Base-by-base conservation (phyloP, 164 flowering plant genomes). In the Protea cynaroides region DNA sequence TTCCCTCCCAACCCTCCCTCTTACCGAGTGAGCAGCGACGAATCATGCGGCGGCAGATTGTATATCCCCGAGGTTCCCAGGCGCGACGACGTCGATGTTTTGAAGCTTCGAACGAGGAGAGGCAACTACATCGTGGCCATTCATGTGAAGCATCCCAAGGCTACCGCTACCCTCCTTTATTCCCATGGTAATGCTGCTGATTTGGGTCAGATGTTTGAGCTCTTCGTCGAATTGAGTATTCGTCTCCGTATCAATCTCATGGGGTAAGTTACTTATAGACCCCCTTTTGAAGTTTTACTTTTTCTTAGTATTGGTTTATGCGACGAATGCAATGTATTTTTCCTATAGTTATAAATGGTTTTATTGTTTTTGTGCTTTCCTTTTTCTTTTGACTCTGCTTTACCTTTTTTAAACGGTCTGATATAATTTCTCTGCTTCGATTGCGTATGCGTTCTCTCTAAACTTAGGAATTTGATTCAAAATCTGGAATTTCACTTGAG, bases 131-230 rank as follows among this genome's bases (percentile, higher is more conserved):
- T 90, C 69, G 86, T 88, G 12, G 88, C 92, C 22, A 72, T 90
- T 7, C 79, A 88, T 63, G 69, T 90, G 12, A 79, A 62, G 64
- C 79, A 88, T 54, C 90, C 85, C 1, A 83, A 70, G 56, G 90
- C 97, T 1, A 67, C 82, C 0, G 75, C 81, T 1, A 90, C 97
- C 6, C 38, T 90, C 34, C 79, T 90, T 14, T 88, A 90, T 64
- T 88, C 95, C n/a, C 97, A 90, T 61, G 92, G 96, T n/a, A 90
- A 90, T 68, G 96, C 96, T 0, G 94, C 96, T 4, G 97, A 90
- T 73, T 77, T 90, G 74, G 95, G 97, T 11, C 97, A 88, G 82
- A 84, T 90, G 87, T 82, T 81, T 55, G 92, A 85, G 77, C 85
- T 90, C 25, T 88, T 88, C 59, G 81, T 78, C 15, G 90, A 90